phyloP scores from a whole-genome alignment of 768 basidiomycete genomes.

The Mycena rebaudengoi region DNA sequence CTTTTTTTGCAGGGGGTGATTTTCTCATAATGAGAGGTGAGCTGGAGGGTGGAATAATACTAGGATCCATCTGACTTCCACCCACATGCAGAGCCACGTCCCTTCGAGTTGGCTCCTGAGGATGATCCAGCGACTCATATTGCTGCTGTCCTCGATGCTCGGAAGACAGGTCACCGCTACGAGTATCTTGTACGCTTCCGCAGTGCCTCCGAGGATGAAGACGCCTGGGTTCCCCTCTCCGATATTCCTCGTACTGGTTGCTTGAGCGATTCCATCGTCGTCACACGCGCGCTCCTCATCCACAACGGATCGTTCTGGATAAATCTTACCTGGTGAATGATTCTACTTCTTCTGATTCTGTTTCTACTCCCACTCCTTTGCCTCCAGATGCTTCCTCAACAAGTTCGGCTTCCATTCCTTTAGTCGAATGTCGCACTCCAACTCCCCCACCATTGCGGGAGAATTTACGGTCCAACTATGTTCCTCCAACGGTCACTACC shows the following conservation, averaged over 20 bases:
- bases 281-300: conserved; percentile 39
- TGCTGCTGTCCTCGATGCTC: conserved; percentile 38
- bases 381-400: too few species aligned
- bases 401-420: too few species aligned
- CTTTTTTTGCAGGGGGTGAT: too few species aligned
- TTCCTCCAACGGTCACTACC: too few species aligned
- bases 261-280: conserved; percentile 45
- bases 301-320: conserved; percentile 30
- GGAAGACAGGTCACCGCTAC: conserved; percentile 43
- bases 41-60: too few species aligned
- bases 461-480: too few species aligned
- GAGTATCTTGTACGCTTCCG: conserved; percentile 45
- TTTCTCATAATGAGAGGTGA: too few species aligned
- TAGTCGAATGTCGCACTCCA: too few species aligned
- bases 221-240: conserved; percentile 45
- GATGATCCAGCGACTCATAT: conserved; percentile 32
- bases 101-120: conserved; percentile 27
- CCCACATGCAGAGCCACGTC: conserved; percentile 31
- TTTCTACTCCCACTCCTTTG: too few species aligned
- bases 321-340: conserved; percentile 3
- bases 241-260: conserved; percentile 39
- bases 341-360: background rate
- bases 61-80: conserved; percentile 43
- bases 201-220: conserved; percentile 34
- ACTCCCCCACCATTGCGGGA: too few species aligned